Evolutionary conservation across 2,329 filamentous ascomycete species (phyloP), one percentile per base, ranked within the genome.

Genomic region (Paracamarosporium sp.): DNA sequence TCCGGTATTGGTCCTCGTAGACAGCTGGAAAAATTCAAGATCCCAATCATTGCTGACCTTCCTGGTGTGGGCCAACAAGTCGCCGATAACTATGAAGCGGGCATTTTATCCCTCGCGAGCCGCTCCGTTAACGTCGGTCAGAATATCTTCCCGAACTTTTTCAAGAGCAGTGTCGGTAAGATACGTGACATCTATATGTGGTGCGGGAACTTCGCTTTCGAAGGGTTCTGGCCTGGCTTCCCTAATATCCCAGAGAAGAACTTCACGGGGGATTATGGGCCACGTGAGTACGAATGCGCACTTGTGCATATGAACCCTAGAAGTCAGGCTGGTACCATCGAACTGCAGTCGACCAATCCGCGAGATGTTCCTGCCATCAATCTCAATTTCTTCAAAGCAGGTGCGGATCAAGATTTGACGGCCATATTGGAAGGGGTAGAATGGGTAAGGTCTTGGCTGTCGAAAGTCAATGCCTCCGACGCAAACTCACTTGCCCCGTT

Each of bases 31-130:
- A 76, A 77, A 45, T 81, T 84, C 65, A 74, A 78, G 7, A 88
- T 89, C 60, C 66, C 78, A 2, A 73, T 83, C 0, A 61, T 87
- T 15, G 76, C 81, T 4, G 79, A 88, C 61, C 82, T 86, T 1
- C 82, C 83, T 1, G 83, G 87, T 31, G 86, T 90, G 1, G 87
- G 87, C 82, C 56, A 88, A 90, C 74, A 79, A 90, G 5, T 81
- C 87, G 48, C 64, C 67, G 88, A 90, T 67, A 86, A 87, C 45
- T 84, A 84, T 41, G 83, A 83, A 58, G 48, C 36, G 1, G 48
- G 48, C 5, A 41, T 51, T 40, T 47, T 71, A 7, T 61, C 63
- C 1, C 61, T 70, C 5, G 65, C 52, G 11, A 44, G 50, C 4
- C 62, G 66, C 24, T 60, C 64, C 35, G 60, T 67, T 1, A 44